Percentiles rank a stretch among this genome's conserved stretches.
phyloP scores from a whole-genome alignment of 163 green algal genomes.

The Scenedesmus sp. region DNA sequence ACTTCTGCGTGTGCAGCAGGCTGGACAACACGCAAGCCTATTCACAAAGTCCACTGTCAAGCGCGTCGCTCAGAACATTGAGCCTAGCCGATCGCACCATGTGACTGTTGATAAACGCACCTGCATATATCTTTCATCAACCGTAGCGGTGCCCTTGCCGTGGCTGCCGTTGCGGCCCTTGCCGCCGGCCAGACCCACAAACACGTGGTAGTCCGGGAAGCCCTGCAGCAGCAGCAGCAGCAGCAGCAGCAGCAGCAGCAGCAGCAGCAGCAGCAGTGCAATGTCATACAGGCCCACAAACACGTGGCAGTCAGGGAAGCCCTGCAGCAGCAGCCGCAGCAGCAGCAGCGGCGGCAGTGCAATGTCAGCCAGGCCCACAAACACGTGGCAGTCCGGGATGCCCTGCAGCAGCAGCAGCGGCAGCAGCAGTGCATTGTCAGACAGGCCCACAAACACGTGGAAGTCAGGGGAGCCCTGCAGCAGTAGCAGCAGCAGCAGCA shows the following conservation, averaged over 20 bases:
- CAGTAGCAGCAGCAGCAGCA: too few relatives aligned
- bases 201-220: constrained; percentile 84
- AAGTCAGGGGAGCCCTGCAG: too few relatives aligned
- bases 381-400: too few relatives aligned
- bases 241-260: neutral
- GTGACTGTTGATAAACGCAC: neutral
- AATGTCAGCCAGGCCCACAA: too few relatives aligned
- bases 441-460: too few relatives aligned
- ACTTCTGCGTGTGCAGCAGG: too few relatives aligned
- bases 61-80: too few relatives aligned
- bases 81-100: too few relatives aligned
- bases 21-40: too few relatives aligned
- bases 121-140: constrained; percentile 67
- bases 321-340: neutral
- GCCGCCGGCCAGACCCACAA: constrained; percentile 58
- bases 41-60: too few relatives aligned
- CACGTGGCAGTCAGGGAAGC: neutral
- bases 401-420: too few relatives aligned
- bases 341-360: too few relatives aligned
- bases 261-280: neutral
- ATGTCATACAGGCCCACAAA: neutral
- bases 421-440: neutral
- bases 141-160: constrained; percentile 51
- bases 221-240: constrained; percentile 62
- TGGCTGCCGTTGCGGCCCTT: neutral